A percentile compares a stretch with the other conserved stretches of the same genome.
Conservation (phyloP, 495 filamentous ascomycete species). For the Penicillium salamii region DNA sequence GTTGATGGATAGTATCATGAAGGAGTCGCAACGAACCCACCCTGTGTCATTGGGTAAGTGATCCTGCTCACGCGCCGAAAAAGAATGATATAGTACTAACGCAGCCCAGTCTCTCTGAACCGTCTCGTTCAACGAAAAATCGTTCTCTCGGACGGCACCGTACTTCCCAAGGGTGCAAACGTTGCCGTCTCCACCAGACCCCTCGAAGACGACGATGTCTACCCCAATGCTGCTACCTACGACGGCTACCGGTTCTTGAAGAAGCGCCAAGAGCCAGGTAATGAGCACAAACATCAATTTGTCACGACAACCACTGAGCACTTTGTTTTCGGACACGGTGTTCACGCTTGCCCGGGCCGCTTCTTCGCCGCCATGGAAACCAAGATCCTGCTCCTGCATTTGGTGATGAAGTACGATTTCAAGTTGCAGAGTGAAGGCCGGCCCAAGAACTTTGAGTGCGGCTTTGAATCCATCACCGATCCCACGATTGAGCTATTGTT, state of each 20-base stretch:
- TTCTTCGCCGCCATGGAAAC: conserved; percentile 51
- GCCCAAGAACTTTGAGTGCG: conserved; percentile 25
- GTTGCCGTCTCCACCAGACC: conserved; percentile 33
- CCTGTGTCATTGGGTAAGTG: conserved; percentile 35
- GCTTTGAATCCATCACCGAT: conserved; percentile 27
- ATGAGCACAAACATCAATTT: conserved; percentile 42
- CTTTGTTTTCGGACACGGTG: conserved; percentile 47
- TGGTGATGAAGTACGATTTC: conserved; percentile 57
- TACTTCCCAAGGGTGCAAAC: conserved; percentile 32
- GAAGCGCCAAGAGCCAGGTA: conserved; percentile 40
- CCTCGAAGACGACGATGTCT: conserved; percentile 38
- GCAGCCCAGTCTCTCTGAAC: conserved; percentile 36
- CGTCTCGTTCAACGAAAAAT: conserved; percentile 35
- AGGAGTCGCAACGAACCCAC: conserved; percentile 35
- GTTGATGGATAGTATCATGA: conserved; percentile 45
- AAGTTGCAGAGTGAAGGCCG: conserved; percentile 26
- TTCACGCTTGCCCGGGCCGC: conserved; percentile 54
- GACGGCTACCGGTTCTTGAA: conserved; percentile 48
- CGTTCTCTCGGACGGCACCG: conserved; percentile 31
- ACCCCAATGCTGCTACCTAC: conserved; percentile 41
- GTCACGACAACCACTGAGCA: conserved; percentile 44
- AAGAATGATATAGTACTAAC: not conserved
- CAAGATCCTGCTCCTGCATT: conserved; percentile 42
- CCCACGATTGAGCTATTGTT: conserved; percentile 31
- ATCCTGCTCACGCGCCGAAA: not conserved